Evolutionary conservation across 805 yeast species (phyloP).

Genomic region (Candida yuanshanica): DNA sequence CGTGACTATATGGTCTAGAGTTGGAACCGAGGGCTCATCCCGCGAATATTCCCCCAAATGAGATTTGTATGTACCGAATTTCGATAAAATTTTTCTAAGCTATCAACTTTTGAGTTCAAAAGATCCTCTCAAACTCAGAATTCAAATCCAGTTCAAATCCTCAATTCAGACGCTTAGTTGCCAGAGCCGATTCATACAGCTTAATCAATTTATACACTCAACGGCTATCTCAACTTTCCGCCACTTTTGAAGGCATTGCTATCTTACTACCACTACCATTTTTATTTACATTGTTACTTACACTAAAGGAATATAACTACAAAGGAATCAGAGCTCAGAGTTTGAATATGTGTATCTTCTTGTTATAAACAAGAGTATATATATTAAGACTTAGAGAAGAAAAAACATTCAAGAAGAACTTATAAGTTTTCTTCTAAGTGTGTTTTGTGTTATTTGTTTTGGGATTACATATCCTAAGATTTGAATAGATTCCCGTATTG

Average conservation of each 20-base stretch:
- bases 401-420: not conserved
- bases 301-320: not conserved
- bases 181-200: too few relatives aligned
- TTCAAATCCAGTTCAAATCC: too few relatives aligned
- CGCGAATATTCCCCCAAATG: constrained; percentile 4
- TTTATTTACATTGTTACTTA: not conserved
- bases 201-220: too few relatives aligned
- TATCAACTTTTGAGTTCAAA: not conserved
- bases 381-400: not conserved
- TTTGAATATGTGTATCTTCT: constrained; percentile 5
- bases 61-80: constrained; percentile 2
- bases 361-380: constrained; percentile 1
- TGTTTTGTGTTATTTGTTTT: not conserved
- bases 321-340: not conserved
- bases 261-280: not conserved
- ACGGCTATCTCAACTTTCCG: too few relatives aligned
- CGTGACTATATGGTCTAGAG: too few relatives aligned
- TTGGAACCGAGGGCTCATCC: constrained; percentile 8
- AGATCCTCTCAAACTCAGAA: too few relatives aligned
- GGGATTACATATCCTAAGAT: not conserved
- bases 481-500: not conserved
- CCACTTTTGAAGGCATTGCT: too few relatives aligned
- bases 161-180: too few relatives aligned
- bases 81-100: constrained; percentile 5
- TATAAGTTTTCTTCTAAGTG: not conserved